Percentiles rank a stretch among this genome's conserved stretches.
Conservation (phyloP, 192 early-diverging fungal species). For the Backusella morwellensis region DNA sequence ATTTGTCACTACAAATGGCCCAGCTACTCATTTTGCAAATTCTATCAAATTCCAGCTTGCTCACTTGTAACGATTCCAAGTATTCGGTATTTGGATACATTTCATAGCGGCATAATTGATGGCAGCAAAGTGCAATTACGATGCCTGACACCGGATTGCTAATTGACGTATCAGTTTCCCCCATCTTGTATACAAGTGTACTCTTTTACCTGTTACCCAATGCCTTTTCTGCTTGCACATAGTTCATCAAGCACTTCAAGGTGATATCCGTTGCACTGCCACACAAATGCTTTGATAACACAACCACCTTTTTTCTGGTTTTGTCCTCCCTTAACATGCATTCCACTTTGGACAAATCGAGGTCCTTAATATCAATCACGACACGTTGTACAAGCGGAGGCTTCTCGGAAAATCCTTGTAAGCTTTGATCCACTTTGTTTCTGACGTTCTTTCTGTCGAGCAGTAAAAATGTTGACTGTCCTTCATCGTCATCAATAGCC, state of each 20-base stretch:
- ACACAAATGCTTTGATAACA: constrained; percentile 88
- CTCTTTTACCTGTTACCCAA: constrained; percentile 23
- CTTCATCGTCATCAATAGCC: constrained; percentile 39
- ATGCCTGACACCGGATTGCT: constrained; percentile 60
- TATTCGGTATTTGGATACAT: constrained; percentile 69
- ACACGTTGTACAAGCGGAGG: constrained; percentile 56
- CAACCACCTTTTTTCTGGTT: constrained; percentile 58
- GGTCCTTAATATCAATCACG: constrained; percentile 84
- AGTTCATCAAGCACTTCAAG: constrained; percentile 66
- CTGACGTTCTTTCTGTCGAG: constrained; percentile 79
- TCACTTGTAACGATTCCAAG: constrained; percentile 51
- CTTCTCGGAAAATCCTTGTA: constrained; percentile 38
- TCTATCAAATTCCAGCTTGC: constrained; percentile 57
- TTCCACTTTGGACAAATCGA: constrained; percentile 61
- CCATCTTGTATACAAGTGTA: neutral
- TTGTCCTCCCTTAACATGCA: constrained; percentile 19
- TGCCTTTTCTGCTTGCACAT: constrained; percentile 36
- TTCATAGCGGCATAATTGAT: constrained; percentile 73
- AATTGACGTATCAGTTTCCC: neutral
- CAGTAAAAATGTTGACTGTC: constrained; percentile 53
- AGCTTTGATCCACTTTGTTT: constrained; percentile 59
- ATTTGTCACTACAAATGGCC: constrained; percentile 57
- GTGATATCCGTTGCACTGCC: constrained; percentile 88
- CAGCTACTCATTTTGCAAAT: constrained; percentile 76
- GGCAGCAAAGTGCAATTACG: constrained; percentile 89